These are phyloP conservation scores for Saprolegnia diclina DNA, from an alignment of 352 stramenopile species.

Conservation along the genomic window DNA sequence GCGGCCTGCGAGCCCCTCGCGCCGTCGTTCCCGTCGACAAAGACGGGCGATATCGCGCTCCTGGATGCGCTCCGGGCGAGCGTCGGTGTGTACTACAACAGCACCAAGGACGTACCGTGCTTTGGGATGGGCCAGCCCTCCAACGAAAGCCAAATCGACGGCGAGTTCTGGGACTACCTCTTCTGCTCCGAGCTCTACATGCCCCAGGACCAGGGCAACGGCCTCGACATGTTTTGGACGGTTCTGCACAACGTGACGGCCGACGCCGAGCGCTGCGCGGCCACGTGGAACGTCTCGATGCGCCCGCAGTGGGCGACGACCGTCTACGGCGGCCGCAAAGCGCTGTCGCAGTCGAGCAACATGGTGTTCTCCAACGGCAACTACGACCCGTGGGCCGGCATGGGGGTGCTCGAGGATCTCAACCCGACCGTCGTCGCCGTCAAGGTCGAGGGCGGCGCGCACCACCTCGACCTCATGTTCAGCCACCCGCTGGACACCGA, in stretches of 20 bases:
- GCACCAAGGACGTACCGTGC: constrained; percentile 33
- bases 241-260: constrained; percentile 32
- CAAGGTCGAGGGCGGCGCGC: constrained; percentile 38
- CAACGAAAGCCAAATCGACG: constrained; percentile 48
- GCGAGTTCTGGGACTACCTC: constrained; percentile 46
- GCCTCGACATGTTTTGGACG: constrained; percentile 38
- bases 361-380: constrained; percentile 67
- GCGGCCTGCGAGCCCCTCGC: constrained; percentile 72
- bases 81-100: constrained; percentile 48
- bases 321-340: constrained; percentile 49
- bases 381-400: constrained; percentile 55
- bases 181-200: constrained; percentile 48
- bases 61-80: constrained; percentile 36
- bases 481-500: constrained; percentile 42
- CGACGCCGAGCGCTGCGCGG: constrained; percentile 32
- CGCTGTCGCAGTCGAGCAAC: constrained; percentile 41
- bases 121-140: constrained; percentile 38
- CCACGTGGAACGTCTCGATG: constrained; percentile 41
- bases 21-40: constrained; percentile 31
- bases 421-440: constrained; percentile 40
- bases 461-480: constrained; percentile 61
- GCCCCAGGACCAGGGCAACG: constrained; percentile 39
- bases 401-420: constrained; percentile 38
- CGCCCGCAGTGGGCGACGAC: constrained; percentile 41
- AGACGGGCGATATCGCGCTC: constrained; percentile 33